Conservation (phyloP, 306 rosid species). For the Lathyrus sativus region DNA sequence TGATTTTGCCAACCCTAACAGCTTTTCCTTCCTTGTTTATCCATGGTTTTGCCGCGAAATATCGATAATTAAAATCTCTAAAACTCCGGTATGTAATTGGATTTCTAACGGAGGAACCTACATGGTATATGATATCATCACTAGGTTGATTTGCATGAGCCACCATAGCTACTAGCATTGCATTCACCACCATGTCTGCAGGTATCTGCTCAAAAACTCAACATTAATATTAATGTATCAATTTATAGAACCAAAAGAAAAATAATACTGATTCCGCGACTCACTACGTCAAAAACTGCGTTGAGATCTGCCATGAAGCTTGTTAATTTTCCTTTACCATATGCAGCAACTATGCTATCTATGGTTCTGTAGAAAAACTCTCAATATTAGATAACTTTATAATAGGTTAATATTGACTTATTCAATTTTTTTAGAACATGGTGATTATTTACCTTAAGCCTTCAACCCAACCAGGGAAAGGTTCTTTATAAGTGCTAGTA, state of each 20-base stretch:
- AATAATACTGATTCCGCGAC: constrained; percentile 18
- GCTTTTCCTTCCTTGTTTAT: constrained; percentile 61
- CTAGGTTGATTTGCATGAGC: constrained; percentile 51
- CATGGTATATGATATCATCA: constrained; percentile 52
- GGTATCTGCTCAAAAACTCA: constrained; percentile 54
- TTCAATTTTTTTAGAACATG: too few relatives aligned
- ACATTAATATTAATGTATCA: neutral
- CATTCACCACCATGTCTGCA: constrained; percentile 77
- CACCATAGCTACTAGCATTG: constrained; percentile 56
- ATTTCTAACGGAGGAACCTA: constrained; percentile 66
- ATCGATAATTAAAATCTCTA: constrained; percentile 37
- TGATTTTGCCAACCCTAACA: constrained; percentile 48
- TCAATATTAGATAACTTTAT: neutral
- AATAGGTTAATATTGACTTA: too few relatives aligned
- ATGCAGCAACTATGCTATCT: constrained; percentile 59
- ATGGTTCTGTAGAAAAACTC: constrained; percentile 57
- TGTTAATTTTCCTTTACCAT: constrained; percentile 67
- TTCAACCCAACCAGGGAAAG: constrained; percentile 90
- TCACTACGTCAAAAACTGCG: constrained; percentile 57
- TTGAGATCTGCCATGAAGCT: constrained; percentile 48
- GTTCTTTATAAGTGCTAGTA: constrained; percentile 74
- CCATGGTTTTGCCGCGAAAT: constrained; percentile 63
- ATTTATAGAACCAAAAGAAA: neutral
- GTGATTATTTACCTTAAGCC: constrained; percentile 58
- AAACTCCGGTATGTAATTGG: constrained; percentile 42